Evolutionary conservation across 1,139 yeast species (phyloP), one percentile per base, ranked within the genome.

Genomic region (Nematodospora anomalae): DNA sequence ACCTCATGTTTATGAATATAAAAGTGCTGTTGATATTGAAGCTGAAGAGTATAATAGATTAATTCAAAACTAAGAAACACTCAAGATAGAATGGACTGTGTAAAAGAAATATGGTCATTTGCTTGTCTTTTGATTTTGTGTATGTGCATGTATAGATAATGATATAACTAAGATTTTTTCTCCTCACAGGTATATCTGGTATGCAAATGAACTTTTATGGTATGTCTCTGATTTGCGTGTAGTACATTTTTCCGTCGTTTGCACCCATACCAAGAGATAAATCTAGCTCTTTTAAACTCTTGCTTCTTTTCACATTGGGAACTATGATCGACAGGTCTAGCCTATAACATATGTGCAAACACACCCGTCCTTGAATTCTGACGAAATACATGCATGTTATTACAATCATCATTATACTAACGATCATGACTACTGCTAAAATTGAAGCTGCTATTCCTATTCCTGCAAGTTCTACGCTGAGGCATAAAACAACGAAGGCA

Each of bases 1-100:
- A 34, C 50, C 47, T 25, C 18, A 28, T 9, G 37, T 35, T 11
- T 37, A 33, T 16, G 45, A 44, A 22, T 45, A 38, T 31, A 33
- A 43, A 35, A 45, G 49, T 33, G 30, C 41, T 16, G 36, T 42
- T 9, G 47, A 41, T 22, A 32, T 36, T 25, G 41, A 45, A 23
- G 45, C 43, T 22, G 28, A 36, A 26, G 38, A 44, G 30, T 43
- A 44, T 21, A 36, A 35, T 27, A 36, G 40, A 28, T 37, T 43
- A 14, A 38, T 43, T 24, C 32, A 38, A 24, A 22, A 38, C 14
- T 14, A 24, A 23, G 8, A 20, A 10, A 14, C n/a, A 15, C n/a
- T 6, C 15, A 14, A 18, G 18, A 26, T 14, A 22, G 14, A 26
- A 35, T n/a, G n/a, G n/a, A n/a, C n/a, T n/a, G n/a, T n/a, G n/a